Evolutionary conservation across 805 yeast species (phyloP), one percentile per base, ranked within the genome.

Genomic region (Grigorovia jiainica): DNA sequence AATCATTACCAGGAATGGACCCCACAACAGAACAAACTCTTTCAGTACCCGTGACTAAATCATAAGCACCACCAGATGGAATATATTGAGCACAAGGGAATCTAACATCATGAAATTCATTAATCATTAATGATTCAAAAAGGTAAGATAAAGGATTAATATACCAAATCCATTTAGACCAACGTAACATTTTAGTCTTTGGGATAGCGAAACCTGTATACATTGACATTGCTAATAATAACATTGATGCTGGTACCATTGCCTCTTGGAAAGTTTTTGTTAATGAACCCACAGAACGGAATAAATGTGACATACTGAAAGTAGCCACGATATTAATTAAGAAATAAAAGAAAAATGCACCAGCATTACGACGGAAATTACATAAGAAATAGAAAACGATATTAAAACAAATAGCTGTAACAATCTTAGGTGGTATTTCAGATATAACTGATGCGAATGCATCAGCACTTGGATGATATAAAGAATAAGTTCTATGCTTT

Each of bases 101-200:
- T 1, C 58, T 46, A 33, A 70, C 54, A 34, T 66, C 76, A 44
- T 61, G 61, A 57, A 76, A 78, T 54, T 78, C 83, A 50, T 76
- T 77, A 2, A 71, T 65, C 69, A 78, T 67, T 53, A 76, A 57
- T 1, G 81, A 64, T 57, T 78, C 82, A 51, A 76, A 77, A 16
- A 71, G 65, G 51, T 76, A 78, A 7, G 73, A 75, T 39, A 78
- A 57, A 1, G 83, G 83, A 49, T 78, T 68, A 36, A 78, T 49
- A 50, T 75, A 78, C 58, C 74, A 73, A 46, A 78, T 75, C 83
- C 82, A 78, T 49, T 77, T 66, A 29, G 78, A 72, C 83, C 83
- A 78, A 10, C 81, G 78, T 47, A 69, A 66, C 76, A 77, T 75
- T 38, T 68, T 56, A 5, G 71, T 68, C 27, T 72, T 69, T 23